phyloP scores from a whole-genome alignment of 2,329 filamentous ascomycete species.

The Keithomyces neogunnii region DNA sequence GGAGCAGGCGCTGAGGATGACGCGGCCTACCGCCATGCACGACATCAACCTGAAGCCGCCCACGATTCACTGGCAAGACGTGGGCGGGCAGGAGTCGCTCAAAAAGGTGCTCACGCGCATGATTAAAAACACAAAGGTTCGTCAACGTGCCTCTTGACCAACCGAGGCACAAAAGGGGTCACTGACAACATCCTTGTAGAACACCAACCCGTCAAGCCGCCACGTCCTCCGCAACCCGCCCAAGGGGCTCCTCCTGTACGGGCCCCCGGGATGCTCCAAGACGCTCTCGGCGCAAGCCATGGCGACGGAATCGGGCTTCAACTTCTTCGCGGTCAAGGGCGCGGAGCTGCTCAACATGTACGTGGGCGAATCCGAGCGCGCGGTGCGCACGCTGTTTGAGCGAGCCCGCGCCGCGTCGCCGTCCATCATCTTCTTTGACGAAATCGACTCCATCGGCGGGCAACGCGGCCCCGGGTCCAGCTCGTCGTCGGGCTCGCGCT shows the following conservation, averaged over 20 bases:
- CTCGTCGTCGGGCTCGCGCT: conserved; percentile 27
- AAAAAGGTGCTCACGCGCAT: conserved; percentile 53
- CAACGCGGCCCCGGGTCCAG: conserved; percentile 37
- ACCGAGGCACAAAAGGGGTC: background rate
- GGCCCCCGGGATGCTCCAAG: conserved; percentile 90
- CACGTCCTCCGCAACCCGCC: conserved; percentile 46
- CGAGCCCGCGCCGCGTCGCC: conserved; percentile 79
- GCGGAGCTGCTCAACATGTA: conserved; percentile 95
- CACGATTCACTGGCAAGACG: conserved; percentile 77
- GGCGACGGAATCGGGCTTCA: conserved; percentile 82
- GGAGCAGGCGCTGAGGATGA: conserved; percentile 54
- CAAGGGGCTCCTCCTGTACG: conserved; percentile 83
- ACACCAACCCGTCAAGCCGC: conserved; percentile 22
- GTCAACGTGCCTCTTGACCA: background rate
- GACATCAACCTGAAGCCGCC: conserved; percentile 85
- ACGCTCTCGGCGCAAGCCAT: conserved; percentile 86
- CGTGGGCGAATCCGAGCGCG: conserved; percentile 86
- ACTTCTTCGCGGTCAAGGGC: conserved; percentile 91
- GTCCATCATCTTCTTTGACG: conserved; percentile 94
- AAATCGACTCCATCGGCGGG: conserved; percentile 79
- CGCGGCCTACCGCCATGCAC: conserved; percentile 79
- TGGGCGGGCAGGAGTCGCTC: conserved; percentile 73
- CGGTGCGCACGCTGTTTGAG: conserved; percentile 75
- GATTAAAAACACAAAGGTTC: conserved; percentile 30
- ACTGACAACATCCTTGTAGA: background rate